A percentile compares a stretch with the other conserved stretches of the same genome.
phyloP scores from a whole-genome alignment of 495 filamentous ascomycete species.

The Hypoxylon trugodes region DNA sequence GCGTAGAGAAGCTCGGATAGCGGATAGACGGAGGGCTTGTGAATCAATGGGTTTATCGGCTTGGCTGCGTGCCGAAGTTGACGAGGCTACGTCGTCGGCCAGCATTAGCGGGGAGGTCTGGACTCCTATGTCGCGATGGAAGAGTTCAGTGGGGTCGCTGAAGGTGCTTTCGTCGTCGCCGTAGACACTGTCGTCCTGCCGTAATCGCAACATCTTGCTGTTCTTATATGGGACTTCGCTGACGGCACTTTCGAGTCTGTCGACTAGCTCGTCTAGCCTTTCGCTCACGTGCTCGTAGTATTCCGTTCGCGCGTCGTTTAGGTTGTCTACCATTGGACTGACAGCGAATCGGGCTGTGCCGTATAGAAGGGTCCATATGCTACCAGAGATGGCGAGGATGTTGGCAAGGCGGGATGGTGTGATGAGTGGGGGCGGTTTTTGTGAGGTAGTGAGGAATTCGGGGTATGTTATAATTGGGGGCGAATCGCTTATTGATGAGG shows the following conservation, averaged over 20 bases:
- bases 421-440: slow-evolving; percentile 70
- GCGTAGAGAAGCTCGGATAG: slow-evolving; percentile 57
- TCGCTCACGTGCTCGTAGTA: slow-evolving; percentile 71
- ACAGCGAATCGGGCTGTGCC: slow-evolving; percentile 82
- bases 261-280: slow-evolving; percentile 74
- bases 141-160: slow-evolving; percentile 80
- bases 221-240: slow-evolving; percentile 60
- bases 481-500: slow-evolving; percentile 56
- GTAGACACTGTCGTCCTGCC: slow-evolving; percentile 24
- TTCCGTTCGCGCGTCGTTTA: slow-evolving; percentile 81
- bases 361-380: slow-evolving; percentile 76
- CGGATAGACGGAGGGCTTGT: slow-evolving; percentile 45
- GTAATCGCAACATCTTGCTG: slow-evolving; percentile 27
- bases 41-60: slow-evolving; percentile 51
- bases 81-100: slow-evolving; percentile 46
- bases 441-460: slow-evolving; percentile 83
- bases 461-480: slow-evolving; percentile 98
- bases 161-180: slow-evolving; percentile 54
- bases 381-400: slow-evolving; percentile 78
- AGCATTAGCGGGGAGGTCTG: slow-evolving; percentile 71
- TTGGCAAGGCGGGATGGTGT: slow-evolving; percentile 77
- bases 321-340: slow-evolving; percentile 79
- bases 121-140: slow-evolving; percentile 87
- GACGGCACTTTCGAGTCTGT: slow-evolving; percentile 74
- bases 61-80: slow-evolving; percentile 47